These are phyloP conservation scores for Zygosaccharomyces bisporus DNA, from an alignment of 805 yeast genomes.

Conservation along the genomic window DNA sequence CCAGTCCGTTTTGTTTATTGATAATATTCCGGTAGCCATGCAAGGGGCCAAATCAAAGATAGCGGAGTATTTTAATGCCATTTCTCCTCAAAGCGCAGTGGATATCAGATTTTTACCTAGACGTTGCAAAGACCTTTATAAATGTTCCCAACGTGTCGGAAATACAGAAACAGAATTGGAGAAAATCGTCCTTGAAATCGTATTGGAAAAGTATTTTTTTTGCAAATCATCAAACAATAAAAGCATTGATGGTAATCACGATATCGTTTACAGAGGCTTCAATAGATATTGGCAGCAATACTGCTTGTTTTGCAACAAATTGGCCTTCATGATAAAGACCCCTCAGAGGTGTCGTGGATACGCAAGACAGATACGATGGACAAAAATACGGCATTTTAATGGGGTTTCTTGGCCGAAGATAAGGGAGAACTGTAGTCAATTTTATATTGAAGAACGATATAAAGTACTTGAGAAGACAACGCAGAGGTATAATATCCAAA, in stretches of 20 bases:
- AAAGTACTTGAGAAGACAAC: constrained; percentile 5
- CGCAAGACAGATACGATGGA: neutral
- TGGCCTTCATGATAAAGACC: constrained; percentile 7
- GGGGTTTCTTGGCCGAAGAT: neutral
- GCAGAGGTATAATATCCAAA: constrained; percentile 7
- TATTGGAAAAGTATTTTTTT: constrained; percentile 20
- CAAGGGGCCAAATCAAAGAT: constrained; percentile 23
- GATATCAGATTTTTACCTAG: constrained; percentile 56
- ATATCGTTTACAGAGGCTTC: neutral
- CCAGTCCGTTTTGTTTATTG: constrained; percentile 40
- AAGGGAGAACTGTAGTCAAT: neutral
- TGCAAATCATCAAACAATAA: constrained; percentile 14
- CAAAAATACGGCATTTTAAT: neutral
- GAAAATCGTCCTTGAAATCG: constrained; percentile 37
- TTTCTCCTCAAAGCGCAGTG: constrained; percentile 52
- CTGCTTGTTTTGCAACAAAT: constrained; percentile 2
- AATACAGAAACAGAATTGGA: constrained; percentile 39
- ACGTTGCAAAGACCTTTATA: constrained; percentile 39
- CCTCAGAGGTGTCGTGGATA: constrained; percentile 4
- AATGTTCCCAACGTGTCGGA: constrained; percentile 32
- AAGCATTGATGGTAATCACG: constrained; percentile 7
- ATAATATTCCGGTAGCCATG: constrained; percentile 42
- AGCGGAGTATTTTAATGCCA: constrained; percentile 23
- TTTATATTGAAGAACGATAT: constrained; percentile 9
- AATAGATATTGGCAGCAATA: constrained; percentile 16